Conservation (phyloP, 129 eudicot species). For the Calendula officinalis region DNA sequence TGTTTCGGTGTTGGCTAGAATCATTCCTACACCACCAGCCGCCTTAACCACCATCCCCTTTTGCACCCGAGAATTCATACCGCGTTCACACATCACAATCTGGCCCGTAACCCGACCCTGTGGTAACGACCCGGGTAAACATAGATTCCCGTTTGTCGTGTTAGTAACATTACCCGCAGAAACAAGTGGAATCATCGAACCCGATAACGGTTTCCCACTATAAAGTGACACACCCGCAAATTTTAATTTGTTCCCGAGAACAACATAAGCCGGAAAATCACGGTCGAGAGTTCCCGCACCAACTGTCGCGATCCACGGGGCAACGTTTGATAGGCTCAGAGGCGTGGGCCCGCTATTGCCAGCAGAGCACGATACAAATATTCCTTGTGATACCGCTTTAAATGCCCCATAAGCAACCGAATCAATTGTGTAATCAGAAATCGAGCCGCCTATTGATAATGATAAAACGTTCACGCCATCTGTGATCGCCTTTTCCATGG, state of each 20-base stretch:
- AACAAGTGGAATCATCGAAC: conserved; percentile 40
- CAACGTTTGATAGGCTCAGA: conserved; percentile 52
- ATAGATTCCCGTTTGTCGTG: conserved; percentile 35
- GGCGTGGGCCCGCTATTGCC: conserved; percentile 70
- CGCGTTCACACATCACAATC: conserved; percentile 70
- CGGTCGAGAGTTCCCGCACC: conserved; percentile 77
- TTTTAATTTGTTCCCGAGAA: conserved; percentile 50
- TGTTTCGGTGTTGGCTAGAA: conserved; percentile 47
- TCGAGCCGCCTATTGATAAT: conserved; percentile 55
- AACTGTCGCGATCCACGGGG: conserved; percentile 77
- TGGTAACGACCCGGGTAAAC: conserved; percentile 43
- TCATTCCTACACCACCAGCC: conserved; percentile 78
- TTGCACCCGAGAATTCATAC: conserved; percentile 46
- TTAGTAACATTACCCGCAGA: conserved; percentile 45
- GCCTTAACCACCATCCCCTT: conserved; percentile 56
- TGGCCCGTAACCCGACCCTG: conserved; percentile 48
- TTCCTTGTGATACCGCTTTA: conserved; percentile 49
- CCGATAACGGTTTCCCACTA: conserved; percentile 46
- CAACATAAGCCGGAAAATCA: conserved; percentile 55
- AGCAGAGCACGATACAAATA: conserved; percentile 62
- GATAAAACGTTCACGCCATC: conserved; percentile 67
- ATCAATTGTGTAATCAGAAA: conserved; percentile 45
- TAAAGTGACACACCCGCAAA: conserved; percentile 59
- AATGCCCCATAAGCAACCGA: conserved; percentile 54
- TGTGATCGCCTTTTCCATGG: conserved; percentile 56